Evolutionary conservation across 164 flowering plant species (phyloP), one percentile per base, ranked within the genome.

Genomic region (Buxus sempervirens): DNA sequence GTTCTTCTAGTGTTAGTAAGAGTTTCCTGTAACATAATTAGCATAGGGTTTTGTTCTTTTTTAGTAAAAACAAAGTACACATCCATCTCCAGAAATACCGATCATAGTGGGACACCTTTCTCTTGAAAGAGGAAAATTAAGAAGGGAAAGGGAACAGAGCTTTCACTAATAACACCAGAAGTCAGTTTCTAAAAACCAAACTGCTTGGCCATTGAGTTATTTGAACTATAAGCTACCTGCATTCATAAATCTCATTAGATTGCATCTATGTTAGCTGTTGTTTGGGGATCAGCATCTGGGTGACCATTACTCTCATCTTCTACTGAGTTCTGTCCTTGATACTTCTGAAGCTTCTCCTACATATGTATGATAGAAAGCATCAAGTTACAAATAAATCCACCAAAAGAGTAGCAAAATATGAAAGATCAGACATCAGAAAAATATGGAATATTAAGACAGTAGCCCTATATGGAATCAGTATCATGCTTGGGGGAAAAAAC

Each of bases 281-380:
- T 41, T 56, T 69, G 41, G 66, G 70, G 60, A 49, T 70, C 66
- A n/a, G 73, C 55, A 20, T 70, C 77, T n/a, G 48, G 73, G 23
- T 60, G 62, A 54, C 62, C 66, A 63, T 63, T 53, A 62, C 22
- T 36, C 0, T 57, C 69, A 59, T 58, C 65, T 22, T n/a, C 56
- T 12, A 54, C 36, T 12, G 68, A 64, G 53, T 58, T 68, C 49
- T 58, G 63, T 38, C 74, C 74, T 48, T 58, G 62, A n/a, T 68
- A 65, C 48, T 71, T 72, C 65, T 72, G 65, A 63, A 76, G 72
- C 68, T 66, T 76, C 48, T 71, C 78, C 78, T 76, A 72, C 72
- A 71, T 19, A 64, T 1, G 59, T 32, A 25, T 15, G 28, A 54
- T 1, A 54, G n/a, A 32, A 27, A 27, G 58, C 49, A 53, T 19